Evolutionary conservation across 2,329 filamentous ascomycete species (phyloP).

Genomic region (Chalaropsis thielavioides): DNA sequence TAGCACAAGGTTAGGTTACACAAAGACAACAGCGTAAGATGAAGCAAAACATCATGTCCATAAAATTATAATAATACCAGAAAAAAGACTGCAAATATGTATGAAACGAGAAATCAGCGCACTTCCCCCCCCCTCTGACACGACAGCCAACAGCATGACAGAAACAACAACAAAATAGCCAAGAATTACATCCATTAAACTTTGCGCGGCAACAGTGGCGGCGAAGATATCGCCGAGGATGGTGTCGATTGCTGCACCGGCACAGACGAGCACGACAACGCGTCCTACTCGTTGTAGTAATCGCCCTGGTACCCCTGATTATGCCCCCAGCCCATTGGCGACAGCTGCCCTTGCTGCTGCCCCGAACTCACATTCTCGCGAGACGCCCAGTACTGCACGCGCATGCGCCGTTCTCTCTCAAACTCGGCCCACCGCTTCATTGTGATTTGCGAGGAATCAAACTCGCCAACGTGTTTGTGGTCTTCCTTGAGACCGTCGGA

Average conservation of each 20-base stretch:
- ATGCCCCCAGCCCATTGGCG: slow-evolving; percentile 25
- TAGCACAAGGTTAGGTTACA: too few relatives aligned
- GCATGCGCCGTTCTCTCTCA: slow-evolving; percentile 49
- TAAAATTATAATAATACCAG: background rate
- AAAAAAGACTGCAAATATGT: slow-evolving; percentile 4
- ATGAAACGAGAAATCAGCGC: background rate
- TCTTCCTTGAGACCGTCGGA: slow-evolving; percentile 81
- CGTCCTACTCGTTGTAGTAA: slow-evolving; percentile 31
- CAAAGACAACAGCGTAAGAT: background rate
- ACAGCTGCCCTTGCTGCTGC: slow-evolving; percentile 31
- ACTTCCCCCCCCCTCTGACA: background rate
- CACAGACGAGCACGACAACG: background rate
- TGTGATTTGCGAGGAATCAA: slow-evolving; percentile 96
- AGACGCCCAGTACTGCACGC: slow-evolving; percentile 38
- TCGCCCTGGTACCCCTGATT: slow-evolving; percentile 35
- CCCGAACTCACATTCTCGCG: slow-evolving; percentile 34
- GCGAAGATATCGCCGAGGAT: background rate
- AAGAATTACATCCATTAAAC: background rate
- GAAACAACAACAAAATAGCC: slow-evolving; percentile 7
- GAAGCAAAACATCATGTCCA: background rate
- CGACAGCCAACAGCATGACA: background rate
- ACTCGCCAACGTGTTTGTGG: slow-evolving; percentile 84
- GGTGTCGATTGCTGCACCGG: background rate
- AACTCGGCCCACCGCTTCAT: slow-evolving; percentile 99
- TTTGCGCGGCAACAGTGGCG: slow-evolving; percentile 22